Evolutionary conservation across 2,329 filamentous ascomycete species (phyloP).

Genomic region (Incumbomyces lentus): DNA sequence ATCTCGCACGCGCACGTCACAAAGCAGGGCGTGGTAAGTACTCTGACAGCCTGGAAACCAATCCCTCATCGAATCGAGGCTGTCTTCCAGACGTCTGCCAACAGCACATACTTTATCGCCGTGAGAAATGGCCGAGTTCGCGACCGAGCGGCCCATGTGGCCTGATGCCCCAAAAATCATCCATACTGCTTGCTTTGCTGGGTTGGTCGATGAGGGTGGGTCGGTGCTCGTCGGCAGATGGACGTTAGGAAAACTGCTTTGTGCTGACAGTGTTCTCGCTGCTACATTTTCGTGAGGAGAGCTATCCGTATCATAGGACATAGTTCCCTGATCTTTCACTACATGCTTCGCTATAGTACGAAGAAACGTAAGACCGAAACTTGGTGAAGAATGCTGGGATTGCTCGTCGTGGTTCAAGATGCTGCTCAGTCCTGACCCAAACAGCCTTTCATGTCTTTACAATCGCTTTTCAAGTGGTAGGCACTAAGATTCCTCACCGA

Average conservation of each 20-base stretch:
- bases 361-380: no score
- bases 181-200: constrained; percentile 72
- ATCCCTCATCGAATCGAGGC: constrained; percentile 58
- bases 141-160: constrained; percentile 85
- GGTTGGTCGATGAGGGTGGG: constrained; percentile 61
- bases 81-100: constrained; percentile 70
- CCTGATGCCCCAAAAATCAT: constrained; percentile 94
- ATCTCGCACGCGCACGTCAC: constrained; percentile 74
- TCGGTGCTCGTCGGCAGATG: constrained; percentile 76
- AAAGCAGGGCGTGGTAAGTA: constrained; percentile 65
- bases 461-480: not conserved
- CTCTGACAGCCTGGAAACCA: constrained; percentile 48
- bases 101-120: constrained; percentile 80
- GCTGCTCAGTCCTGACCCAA: no score
- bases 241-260: constrained; percentile 29
- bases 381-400: no score
- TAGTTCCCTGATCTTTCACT: not conserved
- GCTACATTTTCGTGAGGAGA: constrained; percentile 7
- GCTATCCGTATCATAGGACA: constrained; percentile 1
- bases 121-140: constrained; percentile 68
- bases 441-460: constrained; percentile 4
- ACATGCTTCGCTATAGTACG: no score
- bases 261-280: not conserved
- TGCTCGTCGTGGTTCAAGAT: no score
- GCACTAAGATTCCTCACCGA: constrained; percentile 1